Base-by-base conservation (phyloP, 1,284 basidiomycete species). In the Rhodotorula sp. region DNA sequence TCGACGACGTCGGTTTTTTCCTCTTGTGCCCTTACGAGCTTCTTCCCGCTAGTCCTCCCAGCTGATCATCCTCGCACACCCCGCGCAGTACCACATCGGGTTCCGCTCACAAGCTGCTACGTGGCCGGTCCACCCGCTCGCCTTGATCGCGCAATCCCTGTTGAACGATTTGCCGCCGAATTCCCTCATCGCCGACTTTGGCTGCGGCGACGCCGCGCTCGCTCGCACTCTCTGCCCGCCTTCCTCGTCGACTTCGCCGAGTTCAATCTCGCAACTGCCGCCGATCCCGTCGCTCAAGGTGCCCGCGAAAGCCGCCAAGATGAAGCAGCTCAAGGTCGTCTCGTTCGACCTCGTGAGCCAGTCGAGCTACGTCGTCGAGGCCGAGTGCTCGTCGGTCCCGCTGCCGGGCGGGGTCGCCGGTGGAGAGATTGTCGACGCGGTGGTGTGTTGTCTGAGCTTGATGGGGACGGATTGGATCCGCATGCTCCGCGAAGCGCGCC, bases 391-490 rank as follows among this genome's bases (percentile, higher is more conserved):
- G 33, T 69, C 66, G 14, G 73, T 79, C 6, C 78, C 78, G 1
- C 48, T 79, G 17, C 78, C 78, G 0, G 77, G 75, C 1, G 70
- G 66, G 4, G 48, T 26, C 2, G 46, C 48, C 10, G 77, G 75
- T n/a, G 77, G 79, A 26, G 76, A 91, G 73, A 81, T 96, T 8
- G 91, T 91, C 5, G 95, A 99, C 79, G 89, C 91, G 8, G 93
- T 88, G 2, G 89, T 99, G 42, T 99, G 94, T 80, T 93, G 94
- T 55, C 84, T 99, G 70, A 95, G 93, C 78, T 83, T 99, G 71
- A 99, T 99, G 96, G 91, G 93, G 49, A 92, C 89, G 17, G 97
- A 99, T 80, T 99, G 96, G 96, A 86, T 93, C 22, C 86, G 85
- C 33, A 94, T 93, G 79, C 85, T 98, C 49, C 84, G 90, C 45